A percentile compares a stretch with the other conserved stretches of the same genome.
Conservation (phyloP, 2,329 filamentous ascomycete genomes). For the Emmonsia crescens region DNA sequence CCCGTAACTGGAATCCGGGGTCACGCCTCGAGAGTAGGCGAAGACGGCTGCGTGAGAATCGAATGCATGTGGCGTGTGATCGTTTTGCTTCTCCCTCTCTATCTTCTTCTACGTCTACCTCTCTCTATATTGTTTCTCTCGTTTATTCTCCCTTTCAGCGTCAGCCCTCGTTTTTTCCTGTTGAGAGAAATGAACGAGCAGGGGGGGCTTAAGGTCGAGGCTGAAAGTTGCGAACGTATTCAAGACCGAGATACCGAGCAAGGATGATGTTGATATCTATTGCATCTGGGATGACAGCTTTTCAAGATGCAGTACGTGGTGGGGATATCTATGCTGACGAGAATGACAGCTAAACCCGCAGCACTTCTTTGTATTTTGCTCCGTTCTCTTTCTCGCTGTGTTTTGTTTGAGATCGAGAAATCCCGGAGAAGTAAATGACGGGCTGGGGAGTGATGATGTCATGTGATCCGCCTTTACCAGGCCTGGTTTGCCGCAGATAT, state of each 20-base stretch:
- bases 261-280: not conserved
- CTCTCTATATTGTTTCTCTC: not conserved
- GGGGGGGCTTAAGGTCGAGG: not conserved
- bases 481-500: no score
- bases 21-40: not conserved
- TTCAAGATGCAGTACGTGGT: not conserved
- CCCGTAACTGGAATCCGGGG: not conserved
- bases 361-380: not conserved
- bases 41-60: not conserved
- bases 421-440: no score
- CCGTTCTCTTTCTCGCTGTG: not conserved
- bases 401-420: not conserved
- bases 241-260: not conserved
- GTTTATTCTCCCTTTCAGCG: not conserved
- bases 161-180: not conserved
- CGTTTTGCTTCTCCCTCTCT: not conserved
- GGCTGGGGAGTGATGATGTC: not conserved
- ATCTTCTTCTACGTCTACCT: not conserved
- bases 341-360: not conserved
- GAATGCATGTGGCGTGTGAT: constrained; percentile 1
- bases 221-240: not conserved
- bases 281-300: not conserved
- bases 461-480: not conserved
- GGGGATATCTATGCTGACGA: not conserved
- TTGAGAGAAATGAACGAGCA: not conserved